A percentile compares a stretch with the other conserved stretches of the same genome.
These are phyloP conservation scores for Fusarium fujikuroi DNA, from an alignment of 2,329 filamentous ascomycete genomes.

Conservation along the genomic window DNA sequence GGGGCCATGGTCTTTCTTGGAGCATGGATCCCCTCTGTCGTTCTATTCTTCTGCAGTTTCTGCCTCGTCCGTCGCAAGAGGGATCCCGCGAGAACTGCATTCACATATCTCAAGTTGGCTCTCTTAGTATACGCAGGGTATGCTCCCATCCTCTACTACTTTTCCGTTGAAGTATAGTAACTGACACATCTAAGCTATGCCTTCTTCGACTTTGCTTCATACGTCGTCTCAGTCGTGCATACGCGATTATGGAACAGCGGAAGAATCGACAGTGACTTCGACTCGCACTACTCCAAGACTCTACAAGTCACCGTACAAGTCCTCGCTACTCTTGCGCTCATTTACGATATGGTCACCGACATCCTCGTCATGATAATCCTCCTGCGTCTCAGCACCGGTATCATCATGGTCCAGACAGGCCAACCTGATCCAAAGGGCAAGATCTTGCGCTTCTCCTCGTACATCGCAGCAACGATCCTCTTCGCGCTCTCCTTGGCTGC, in stretches of 20 bases:
- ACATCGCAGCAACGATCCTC: slow-evolving; percentile 28
- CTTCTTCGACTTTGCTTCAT: slow-evolving; percentile 31
- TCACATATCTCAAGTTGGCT: slow-evolving; percentile 40
- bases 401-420: slow-evolving; percentile 28
- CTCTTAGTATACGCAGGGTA: slow-evolving; percentile 43
- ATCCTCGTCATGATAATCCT: slow-evolving; percentile 42
- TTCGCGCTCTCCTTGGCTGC: slow-evolving; percentile 18
- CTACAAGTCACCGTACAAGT: not conserved
- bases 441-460: slow-evolving; percentile 21
- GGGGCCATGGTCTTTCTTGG: slow-evolving; percentile 26
- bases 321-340: not conserved
- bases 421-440: slow-evolving; percentile 10
- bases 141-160: not conserved
- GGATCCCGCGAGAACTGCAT: slow-evolving; percentile 41
- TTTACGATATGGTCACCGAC: slow-evolving; percentile 21
- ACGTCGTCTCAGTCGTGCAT: slow-evolving; percentile 18
- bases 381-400: slow-evolving; percentile 36
- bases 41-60: slow-evolving; percentile 38
- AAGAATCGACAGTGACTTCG: not conserved
- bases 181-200: slow-evolving; percentile 26
- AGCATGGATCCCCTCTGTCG: slow-evolving; percentile 22
- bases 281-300: not conserved
- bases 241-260: not conserved
- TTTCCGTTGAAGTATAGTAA: accelerated
- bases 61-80: slow-evolving; percentile 35